Evolutionary conservation across 2,329 filamentous ascomycete species (phyloP).

Genomic region (Aspergillus proliferans): DNA sequence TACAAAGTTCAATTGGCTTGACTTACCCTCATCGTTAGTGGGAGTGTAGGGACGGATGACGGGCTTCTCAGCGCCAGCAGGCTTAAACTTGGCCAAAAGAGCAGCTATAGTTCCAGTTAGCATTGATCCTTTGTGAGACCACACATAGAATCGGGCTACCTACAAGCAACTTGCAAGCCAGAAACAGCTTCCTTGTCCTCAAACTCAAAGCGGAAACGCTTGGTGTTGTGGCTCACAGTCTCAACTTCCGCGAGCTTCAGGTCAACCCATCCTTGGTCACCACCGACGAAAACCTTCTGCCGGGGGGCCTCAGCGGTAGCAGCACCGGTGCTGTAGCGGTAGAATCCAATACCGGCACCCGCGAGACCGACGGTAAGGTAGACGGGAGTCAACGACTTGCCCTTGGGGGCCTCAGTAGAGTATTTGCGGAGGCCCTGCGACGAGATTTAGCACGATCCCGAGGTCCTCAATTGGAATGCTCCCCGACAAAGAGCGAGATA

Average conservation of each 20-base stretch:
- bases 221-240: conserved; percentile 87
- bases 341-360: conserved; percentile 51
- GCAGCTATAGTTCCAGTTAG: conserved; percentile 48
- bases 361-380: conserved; percentile 41
- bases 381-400: conserved; percentile 54
- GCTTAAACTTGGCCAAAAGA: conserved; percentile 86
- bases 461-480: conserved; percentile 1
- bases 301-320: conserved; percentile 27
- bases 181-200: conserved; percentile 78
- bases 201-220: conserved; percentile 81
- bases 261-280: conserved; percentile 81
- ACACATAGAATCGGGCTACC: conserved; percentile 15
- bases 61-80: conserved; percentile 73
- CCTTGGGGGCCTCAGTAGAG: conserved; percentile 54
- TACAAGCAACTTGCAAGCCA: conserved; percentile 72
- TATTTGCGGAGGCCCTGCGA: conserved; percentile 62
- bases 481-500: neutral
- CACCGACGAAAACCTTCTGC: conserved; percentile 63
- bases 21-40: conserved; percentile 69
- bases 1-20: neutral
- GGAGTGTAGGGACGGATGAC: conserved; percentile 91
- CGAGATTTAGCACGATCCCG: neutral
- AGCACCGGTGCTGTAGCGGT: conserved; percentile 40
- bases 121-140: neutral
- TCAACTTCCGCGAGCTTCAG: conserved; percentile 75